A percentile compares a stretch with the other conserved stretches of the same genome.
phyloP scores from a whole-genome alignment of 441 rosid species.

The Euphorbia neoarborescens region DNA sequence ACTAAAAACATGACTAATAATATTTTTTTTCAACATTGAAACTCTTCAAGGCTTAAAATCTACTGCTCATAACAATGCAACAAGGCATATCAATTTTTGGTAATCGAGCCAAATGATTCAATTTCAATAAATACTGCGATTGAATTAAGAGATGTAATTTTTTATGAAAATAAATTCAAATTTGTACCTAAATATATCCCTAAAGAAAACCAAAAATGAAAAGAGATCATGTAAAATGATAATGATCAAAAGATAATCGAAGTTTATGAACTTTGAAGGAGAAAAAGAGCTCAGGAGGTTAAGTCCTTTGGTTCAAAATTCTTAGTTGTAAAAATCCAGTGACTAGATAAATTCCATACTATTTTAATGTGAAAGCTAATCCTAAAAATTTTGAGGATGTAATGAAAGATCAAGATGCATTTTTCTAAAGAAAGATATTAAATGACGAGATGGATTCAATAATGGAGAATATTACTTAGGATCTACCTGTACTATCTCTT shows the following conservation, averaged over 20 bases:
- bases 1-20: too few species aligned
- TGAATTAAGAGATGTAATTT: background rate
- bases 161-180: background rate
- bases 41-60: too few species aligned
- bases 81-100: background rate
- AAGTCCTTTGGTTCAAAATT: background rate
- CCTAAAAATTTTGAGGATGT: background rate
- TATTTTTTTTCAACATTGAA: too few species aligned
- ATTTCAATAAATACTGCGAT: background rate
- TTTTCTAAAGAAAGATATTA: background rate
- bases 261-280: background rate
- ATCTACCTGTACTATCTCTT: background rate
- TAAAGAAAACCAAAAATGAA: background rate
- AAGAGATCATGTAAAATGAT: background rate
- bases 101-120: background rate
- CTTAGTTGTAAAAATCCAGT: background rate
- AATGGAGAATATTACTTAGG: background rate
- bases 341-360: background rate
- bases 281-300: background rate
- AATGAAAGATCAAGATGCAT: background rate
- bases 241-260: background rate
- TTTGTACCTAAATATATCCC: background rate
- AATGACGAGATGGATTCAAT: conserved; percentile 13
- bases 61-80: too few species aligned
- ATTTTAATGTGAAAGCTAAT: background rate